These are phyloP conservation scores for Umbellularia californica DNA, from an alignment of 164 flowering plant genomes.

Conservation along the genomic window DNA sequence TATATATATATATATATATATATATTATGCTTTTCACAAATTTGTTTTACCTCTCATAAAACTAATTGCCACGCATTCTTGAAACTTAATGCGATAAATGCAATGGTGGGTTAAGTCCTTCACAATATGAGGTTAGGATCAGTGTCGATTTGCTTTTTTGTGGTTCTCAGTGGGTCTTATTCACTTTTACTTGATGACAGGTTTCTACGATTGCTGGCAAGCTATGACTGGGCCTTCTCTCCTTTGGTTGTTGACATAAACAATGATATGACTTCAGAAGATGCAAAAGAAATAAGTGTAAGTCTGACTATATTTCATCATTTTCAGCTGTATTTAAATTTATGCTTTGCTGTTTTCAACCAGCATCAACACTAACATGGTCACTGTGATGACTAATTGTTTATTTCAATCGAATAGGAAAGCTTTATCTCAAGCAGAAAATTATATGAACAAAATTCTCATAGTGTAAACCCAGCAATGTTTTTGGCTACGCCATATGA, in stretches of 20 bases:
- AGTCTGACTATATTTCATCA: slow-evolving; percentile 11
- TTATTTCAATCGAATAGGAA: slow-evolving; percentile 38
- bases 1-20: too few species aligned
- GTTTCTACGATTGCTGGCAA: slow-evolving; percentile 72
- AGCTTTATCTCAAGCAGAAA: slow-evolving; percentile 61
- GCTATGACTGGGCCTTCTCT: slow-evolving; percentile 79
- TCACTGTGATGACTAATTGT: slow-evolving; percentile 1
- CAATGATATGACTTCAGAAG: slow-evolving; percentile 51
- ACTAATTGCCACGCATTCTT: too few species aligned
- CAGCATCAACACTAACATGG: not conserved
- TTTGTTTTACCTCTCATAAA: too few species aligned
- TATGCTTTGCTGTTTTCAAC: not conserved
- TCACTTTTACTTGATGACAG: slow-evolving; percentile 30
- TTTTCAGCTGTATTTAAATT: not conserved
- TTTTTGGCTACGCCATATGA: slow-evolving; percentile 86
- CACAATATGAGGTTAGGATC: too few species aligned
- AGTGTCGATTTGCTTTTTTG: too few species aligned
- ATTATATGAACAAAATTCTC: slow-evolving; percentile 31
- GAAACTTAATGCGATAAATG: too few species aligned
- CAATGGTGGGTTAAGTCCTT: too few species aligned
- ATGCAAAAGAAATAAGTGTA: slow-evolving; percentile 72
- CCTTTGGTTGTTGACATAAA: slow-evolving; percentile 83
- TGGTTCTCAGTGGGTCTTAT: too few species aligned
- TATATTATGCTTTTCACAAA: too few species aligned
- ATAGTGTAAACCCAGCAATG: slow-evolving; percentile 52